Percentiles rank a stretch among this genome's conserved stretches.
These are phyloP conservation scores for Gossypium longicalyx DNA, from an alignment of 345 rosid species.

Conservation along the genomic window DNA sequence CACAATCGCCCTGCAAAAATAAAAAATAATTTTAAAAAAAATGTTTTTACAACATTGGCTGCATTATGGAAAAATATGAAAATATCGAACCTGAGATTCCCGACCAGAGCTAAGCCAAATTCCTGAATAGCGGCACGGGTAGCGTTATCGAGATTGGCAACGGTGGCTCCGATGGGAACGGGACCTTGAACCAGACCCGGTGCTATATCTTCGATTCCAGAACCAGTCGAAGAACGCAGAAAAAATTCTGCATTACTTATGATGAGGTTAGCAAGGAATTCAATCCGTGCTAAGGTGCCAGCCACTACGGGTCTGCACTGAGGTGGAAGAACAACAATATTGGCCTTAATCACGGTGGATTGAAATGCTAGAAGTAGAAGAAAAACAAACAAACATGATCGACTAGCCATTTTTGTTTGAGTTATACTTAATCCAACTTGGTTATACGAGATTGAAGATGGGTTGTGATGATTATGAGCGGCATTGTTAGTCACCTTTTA, in stretches of 20 bases:
- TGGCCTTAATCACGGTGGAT: neutral
- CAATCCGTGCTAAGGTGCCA: neutral
- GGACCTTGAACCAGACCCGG: slow-evolving; percentile 18
- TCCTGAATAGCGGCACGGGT: neutral
- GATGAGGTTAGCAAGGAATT: neutral
- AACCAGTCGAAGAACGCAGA: slow-evolving; percentile 41
- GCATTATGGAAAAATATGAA: no score
- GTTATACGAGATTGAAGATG: no score
- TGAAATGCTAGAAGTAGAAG: neutral
- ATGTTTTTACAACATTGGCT: no score
- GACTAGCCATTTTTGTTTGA: neutral
- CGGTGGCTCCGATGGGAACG: neutral
- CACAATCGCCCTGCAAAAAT: neutral
- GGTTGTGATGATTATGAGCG: neutral
- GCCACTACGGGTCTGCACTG: neutral
- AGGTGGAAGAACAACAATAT: neutral
- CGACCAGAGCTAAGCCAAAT: neutral
- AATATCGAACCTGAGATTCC: neutral
- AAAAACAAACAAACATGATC: neutral
- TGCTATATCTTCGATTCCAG: slow-evolving; percentile 44
- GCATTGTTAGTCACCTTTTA: neutral
- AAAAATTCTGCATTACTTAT: slow-evolving; percentile 47
- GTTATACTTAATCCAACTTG: neutral
- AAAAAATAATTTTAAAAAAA: neutral
- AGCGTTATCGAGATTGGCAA: neutral